phyloP scores from a whole-genome alignment of 1,284 basidiomycete species.

The Marasmius oreades region DNA sequence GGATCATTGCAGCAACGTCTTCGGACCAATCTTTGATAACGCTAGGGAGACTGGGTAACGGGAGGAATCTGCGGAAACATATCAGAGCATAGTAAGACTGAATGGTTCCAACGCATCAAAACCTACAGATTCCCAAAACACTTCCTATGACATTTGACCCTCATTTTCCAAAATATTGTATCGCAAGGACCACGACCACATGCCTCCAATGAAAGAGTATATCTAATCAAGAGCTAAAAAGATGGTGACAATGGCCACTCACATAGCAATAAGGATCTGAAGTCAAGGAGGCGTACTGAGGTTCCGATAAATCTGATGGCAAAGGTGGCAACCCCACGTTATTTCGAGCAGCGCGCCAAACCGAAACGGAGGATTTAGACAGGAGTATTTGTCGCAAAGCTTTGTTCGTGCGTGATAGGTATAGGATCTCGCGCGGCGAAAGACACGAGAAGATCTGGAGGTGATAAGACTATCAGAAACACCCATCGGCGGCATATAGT shows the following conservation, averaged over 20 bases:
- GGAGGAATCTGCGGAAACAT: too few species aligned
- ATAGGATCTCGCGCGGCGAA: constrained; percentile 24
- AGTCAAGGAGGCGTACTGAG: constrained; percentile 9
- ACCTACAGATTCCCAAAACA: constrained; percentile 5
- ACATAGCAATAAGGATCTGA: constrained; percentile 12
- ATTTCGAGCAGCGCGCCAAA: constrained; percentile 23
- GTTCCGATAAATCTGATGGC: constrained; percentile 10
- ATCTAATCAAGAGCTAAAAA: not conserved
- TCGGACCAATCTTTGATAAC: too few species aligned
- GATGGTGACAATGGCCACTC: not conserved
- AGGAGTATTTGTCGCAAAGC: constrained; percentile 25
- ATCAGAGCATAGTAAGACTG: not conserved
- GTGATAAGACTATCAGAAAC: not conserved
- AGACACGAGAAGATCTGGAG: constrained; percentile 22
- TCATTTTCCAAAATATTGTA: constrained; percentile 8
- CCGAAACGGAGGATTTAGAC: constrained; percentile 16
- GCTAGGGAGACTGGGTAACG: not conserved
- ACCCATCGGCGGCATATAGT: not conserved
- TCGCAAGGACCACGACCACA: constrained; percentile 10
- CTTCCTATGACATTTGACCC: constrained; percentile 9
- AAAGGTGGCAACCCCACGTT: constrained; percentile 11
- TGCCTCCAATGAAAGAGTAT: not conserved
- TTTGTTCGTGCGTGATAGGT: constrained; percentile 26
- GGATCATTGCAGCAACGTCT: too few species aligned
- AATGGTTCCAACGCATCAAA: not conserved